Evolutionary conservation across 495 filamentous ascomycete genomes (phyloP).

Genomic region (Lophium mytilinum): DNA sequence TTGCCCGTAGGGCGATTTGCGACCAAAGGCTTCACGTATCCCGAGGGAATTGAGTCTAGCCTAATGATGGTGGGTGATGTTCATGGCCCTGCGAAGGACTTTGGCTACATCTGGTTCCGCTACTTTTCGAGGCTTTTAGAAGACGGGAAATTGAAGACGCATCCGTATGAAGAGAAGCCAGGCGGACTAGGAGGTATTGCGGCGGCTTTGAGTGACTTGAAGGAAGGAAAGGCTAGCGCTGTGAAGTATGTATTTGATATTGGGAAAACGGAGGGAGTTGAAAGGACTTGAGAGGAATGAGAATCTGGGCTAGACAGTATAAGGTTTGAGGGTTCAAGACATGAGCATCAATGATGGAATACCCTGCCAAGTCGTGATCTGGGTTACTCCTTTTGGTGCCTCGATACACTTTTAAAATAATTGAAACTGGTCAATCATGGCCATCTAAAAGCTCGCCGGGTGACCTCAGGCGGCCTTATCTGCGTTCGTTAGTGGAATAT

Average conservation of each 20-base stretch:
- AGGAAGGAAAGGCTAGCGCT: slow-evolving; percentile 55
- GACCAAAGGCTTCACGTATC: slow-evolving; percentile 8
- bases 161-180: slow-evolving; percentile 52
- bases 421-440: no score
- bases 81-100: slow-evolving; percentile 45
- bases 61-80: slow-evolving; percentile 42
- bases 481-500: no score
- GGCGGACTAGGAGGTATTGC: slow-evolving; percentile 50
- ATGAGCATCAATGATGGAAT: no score
- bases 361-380: no score
- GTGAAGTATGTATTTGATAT: slow-evolving; percentile 64
- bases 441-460: no score
- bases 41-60: slow-evolving; percentile 17
- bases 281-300: not conserved
- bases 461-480: no score
- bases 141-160: slow-evolving; percentile 53
- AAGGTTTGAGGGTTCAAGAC: no score
- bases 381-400: no score
- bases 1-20: slow-evolving; percentile 33
- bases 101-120: slow-evolving; percentile 47
- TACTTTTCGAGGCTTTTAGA: slow-evolving; percentile 45
- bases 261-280: slow-evolving; percentile 45
- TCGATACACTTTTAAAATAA: no score
- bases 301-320: no score
- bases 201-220: slow-evolving; percentile 46